Evolutionary conservation across 202 grass and related monocot genomes (phyloP).

Genomic region (Bolboschoenoplectus hybrid): DNA sequence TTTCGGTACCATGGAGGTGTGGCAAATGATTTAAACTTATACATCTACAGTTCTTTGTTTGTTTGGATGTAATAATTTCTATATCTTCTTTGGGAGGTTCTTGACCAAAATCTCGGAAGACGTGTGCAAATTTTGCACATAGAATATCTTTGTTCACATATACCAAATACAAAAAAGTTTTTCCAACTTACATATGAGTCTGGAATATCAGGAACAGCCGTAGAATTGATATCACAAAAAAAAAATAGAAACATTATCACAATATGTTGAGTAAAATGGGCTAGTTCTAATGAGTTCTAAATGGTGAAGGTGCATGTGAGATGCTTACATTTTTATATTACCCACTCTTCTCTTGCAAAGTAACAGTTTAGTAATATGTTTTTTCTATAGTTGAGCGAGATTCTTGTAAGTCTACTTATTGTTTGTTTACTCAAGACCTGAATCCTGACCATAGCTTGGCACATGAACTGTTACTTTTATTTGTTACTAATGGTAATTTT

Average conservation of each 20-base stretch:
- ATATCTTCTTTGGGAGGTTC: neutral
- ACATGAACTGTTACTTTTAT: neutral
- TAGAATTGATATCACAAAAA: neutral
- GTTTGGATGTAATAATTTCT: slow-evolving; percentile 24
- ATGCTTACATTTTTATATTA: slow-evolving; percentile 18
- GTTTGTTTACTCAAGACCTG: neutral
- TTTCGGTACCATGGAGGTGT: slow-evolving; percentile 63
- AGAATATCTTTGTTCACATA: neutral
- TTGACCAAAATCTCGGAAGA: neutral
- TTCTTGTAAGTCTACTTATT: slow-evolving; percentile 5
- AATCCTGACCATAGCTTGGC: slow-evolving; percentile 17
- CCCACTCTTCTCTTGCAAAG: neutral
- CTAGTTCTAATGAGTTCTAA: neutral
- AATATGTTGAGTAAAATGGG: neutral
- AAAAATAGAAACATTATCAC: neutral
- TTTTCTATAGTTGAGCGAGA: neutral
- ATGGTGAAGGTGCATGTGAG: neutral
- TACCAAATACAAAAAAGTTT: neutral
- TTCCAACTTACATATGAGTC: neutral
- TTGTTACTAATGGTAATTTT: neutral
- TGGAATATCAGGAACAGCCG: neutral
- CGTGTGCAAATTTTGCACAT: neutral
- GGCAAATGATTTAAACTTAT: slow-evolving; percentile 21
- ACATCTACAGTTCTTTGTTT: slow-evolving; percentile 29
- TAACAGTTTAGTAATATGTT: neutral